A percentile compares a stretch with the other conserved stretches of the same genome.
Conservation (phyloP, 2,329 filamentous ascomycete species). For the Stylonectria norvegica region DNA sequence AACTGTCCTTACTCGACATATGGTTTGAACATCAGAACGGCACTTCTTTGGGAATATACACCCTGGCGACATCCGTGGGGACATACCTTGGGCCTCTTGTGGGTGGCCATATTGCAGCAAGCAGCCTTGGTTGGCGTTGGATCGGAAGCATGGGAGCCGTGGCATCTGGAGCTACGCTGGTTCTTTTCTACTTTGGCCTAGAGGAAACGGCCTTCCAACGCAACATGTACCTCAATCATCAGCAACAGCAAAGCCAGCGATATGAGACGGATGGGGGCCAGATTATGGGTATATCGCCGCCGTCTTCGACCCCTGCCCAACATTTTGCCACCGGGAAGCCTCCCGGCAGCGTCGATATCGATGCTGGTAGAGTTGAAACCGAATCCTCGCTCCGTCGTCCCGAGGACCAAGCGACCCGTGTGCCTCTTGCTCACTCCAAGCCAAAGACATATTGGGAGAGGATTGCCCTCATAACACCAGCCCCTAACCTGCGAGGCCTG, state of each 20-base stretch:
- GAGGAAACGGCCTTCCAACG: constrained; percentile 52
- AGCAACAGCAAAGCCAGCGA: not conserved
- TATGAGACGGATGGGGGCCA: not conserved
- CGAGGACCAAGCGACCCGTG: constrained; percentile 18
- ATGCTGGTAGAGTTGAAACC: constrained; percentile 8
- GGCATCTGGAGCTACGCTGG: constrained; percentile 44
- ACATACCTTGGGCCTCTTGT: constrained; percentile 54
- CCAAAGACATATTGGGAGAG: constrained; percentile 52
- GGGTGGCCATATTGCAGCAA: constrained; percentile 47
- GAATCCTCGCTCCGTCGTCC: constrained; percentile 12
- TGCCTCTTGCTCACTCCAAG: constrained; percentile 24
- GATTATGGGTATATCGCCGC: not conserved
- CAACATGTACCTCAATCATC: constrained; percentile 33
- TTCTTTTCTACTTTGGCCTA: constrained; percentile 49
- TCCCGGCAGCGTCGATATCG: constrained; percentile 7
- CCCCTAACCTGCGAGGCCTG: constrained; percentile 50
- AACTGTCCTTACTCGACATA: constrained; percentile 54
- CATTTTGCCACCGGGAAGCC: not conserved
- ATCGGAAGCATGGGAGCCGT: constrained; percentile 51
- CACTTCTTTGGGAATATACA: constrained; percentile 51
- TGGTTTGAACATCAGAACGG: constrained; percentile 58
- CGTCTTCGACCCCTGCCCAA: not conserved
- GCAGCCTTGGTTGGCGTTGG: constrained; percentile 52
- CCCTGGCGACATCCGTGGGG: constrained; percentile 52
- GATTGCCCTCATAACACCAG: constrained; percentile 53